Base-by-base conservation (phyloP, 2,329 filamentous ascomycete genomes). In the Microsporum ferrugineum region DNA sequence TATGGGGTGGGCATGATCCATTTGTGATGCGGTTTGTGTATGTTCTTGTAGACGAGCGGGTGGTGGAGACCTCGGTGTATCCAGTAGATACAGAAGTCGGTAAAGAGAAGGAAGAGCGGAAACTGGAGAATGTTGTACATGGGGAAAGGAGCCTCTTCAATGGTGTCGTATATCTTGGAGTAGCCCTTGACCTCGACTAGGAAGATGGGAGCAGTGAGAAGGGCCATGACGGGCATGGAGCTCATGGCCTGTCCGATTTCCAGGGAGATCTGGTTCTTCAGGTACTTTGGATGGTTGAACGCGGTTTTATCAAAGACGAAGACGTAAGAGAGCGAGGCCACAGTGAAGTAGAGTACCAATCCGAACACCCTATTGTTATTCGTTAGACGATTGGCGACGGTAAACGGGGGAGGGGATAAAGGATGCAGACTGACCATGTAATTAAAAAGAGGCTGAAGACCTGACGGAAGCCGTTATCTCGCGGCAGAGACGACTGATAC, bases 1-100 rank as follows among this genome's bases (percentile, higher is more conserved):
- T 84, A 96, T 0, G 92, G 92, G 2, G 90, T 95, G 2, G 92
- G 92, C 89, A 96, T 95, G 76, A 97, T 96, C 92, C 92, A 97
- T 80, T 96, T 96, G 85, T 97, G 92, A 77, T 97, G 92, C 66
- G 91, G 87, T 84, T 97, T 97, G 83, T 97, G 92, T 57, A 96
- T 81, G 66, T 80, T 80, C 79, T 91, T 95, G 83, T 97, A 97
- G 67, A 94, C 72, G 55, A 76, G 71, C 14, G 88, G 88, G 75
- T 91, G 86, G 76, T 96, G 91, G 64, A 95, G 82, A 61, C 84
- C 87, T 61, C 91, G 87, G 78, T 95, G 91, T 69, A 95, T 92
- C 82, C 88, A 89, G 81, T 96, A 95, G 78, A 96, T 91, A 77
- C 82, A 85, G 74, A 87, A 87, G 76, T 96, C 91, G 77, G 91